Evolutionary conservation across 1,139 yeast species (phyloP).

Genomic region (Hemisphaericaspora xylofermentans): DNA sequence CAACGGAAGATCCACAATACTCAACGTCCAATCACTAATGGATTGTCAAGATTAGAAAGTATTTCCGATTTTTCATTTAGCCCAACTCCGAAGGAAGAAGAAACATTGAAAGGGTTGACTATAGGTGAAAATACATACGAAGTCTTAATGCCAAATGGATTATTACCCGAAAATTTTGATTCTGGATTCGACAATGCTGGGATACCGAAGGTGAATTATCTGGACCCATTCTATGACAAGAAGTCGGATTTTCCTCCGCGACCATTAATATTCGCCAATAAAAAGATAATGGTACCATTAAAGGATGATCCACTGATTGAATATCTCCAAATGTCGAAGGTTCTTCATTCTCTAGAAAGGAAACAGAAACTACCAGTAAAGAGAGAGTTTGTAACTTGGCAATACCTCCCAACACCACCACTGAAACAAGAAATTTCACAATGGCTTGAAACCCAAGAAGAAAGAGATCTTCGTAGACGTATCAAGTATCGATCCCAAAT

Average conservation of each 20-base stretch:
- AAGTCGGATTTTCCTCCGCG: constrained; percentile 49
- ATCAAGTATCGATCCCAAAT: constrained; percentile 47
- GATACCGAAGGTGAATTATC: constrained; percentile 51
- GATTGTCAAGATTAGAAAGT: not conserved
- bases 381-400: constrained; percentile 22
- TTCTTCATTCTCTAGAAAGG: not conserved
- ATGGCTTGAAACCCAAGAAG: constrained; percentile 23
- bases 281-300: constrained; percentile 47
- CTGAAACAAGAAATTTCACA: constrained; percentile 19
- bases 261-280: constrained; percentile 69
- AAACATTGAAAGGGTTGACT: constrained; percentile 9
- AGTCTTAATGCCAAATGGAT: constrained; percentile 18
- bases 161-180: constrained; percentile 24
- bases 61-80: constrained; percentile 11
- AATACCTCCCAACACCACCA: constrained; percentile 33
- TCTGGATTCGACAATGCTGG: constrained; percentile 45
- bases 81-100: constrained; percentile 7
- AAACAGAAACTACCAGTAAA: not conserved
- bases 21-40: not conserved
- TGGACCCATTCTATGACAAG: constrained; percentile 63
- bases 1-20: constrained; percentile 12
- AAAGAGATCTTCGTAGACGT: constrained; percentile 6
- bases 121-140: constrained; percentile 18
- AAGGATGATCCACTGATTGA: constrained; percentile 16
- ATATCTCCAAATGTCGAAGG: constrained; percentile 15